Base-by-base conservation (phyloP, 768 basidiomycete species). In the Tricholomella constricta region DNA sequence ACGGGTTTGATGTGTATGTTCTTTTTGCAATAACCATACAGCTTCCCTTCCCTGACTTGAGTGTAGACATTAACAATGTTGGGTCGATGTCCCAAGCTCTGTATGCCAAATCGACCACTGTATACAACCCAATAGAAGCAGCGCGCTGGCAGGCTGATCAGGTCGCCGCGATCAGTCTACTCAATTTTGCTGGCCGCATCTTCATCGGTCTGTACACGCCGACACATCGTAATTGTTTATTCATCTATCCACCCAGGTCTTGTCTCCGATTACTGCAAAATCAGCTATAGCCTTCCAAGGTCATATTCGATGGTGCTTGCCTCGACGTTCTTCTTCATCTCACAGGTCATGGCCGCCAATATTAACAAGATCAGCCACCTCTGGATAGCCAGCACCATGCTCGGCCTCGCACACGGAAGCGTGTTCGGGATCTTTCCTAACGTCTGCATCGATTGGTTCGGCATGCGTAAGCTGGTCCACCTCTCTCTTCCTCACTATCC, bases 381-480 rank as follows among this genome's bases (percentile, higher is more conserved):
- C 2, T 95, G 92, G 90, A 74, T 81, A 10, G 80, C 83, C 2
- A 69, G 67, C 54, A 54, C 56, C 2, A 58, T 76, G 19, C 68
- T 91, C 0, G 90, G 89, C 0, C 65, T 87, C 5, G 83, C 85
- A 0, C 88, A 94, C 59, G 92, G 92, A 3, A 78, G 82, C 44
- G 69, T 73, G 48, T 93, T 91, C 64, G 88, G 87, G 2, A 72
- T 89, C 37, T 78, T 81, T 62, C 89, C 91, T 0, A 84, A 86
- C n/a, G 76, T 95, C 26, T 77, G 82, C 46, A 78, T 94, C 22
- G 94, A 95, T 59, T 94, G 90, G 91, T 95, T 94, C 59, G 93
- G 93, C 6, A 75, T 95, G 62, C 74, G 90, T 90, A 61, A 63
- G 88, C 83, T 25, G 14, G 8, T 22, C 35, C 8, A 1, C 14